Base-by-base conservation (phyloP, 1,284 basidiomycete genomes). In the Pyrrhoderma lamaoense region DNA sequence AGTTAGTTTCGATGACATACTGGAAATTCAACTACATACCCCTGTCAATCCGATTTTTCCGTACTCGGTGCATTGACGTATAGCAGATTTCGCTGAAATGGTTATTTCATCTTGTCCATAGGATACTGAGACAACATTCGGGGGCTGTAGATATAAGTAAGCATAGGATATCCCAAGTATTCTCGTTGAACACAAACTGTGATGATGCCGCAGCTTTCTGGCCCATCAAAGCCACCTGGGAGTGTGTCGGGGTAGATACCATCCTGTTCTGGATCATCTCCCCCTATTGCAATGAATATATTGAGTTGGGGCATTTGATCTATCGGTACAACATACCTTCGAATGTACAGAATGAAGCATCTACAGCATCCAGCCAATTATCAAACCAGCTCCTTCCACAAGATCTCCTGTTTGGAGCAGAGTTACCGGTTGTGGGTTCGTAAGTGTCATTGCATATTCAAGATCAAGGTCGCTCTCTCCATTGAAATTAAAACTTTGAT, bases 171-270 rank as follows among this genome's bases (percentile, higher is more conserved):
- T 23, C n/a, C 5, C 37, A 14, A 18, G 40, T 2, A 40, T 16
- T 22, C 14, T 16, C 16, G 16, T n/a, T 40, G 9, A 7, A 14
- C 44, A 43, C 22, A 16, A n/a, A 45, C 52, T 36, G 63, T 55
- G 38, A 68, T 61, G 37, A 66, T 68, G 21, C 71, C 71, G 55
- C 71, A 73, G 3, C 65, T 65, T 44, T 64, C 67, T 2, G 63
- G 60, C 0, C 65, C 68, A 16, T 66, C 49, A 48, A 63, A 81
- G 25, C 79, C 79, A 13, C 72, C 74, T 3, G 67, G 63, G 9
- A 57, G 44, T 1, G 61, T 54, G 59, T 82, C 76, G 1, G 81
- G 82, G 55, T 80, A 83, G 45, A 74, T 64, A 8, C 68, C 70
- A 58, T 82, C 76, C 49, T 51, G 53, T 13, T 43, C 49, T 2